Conservation (phyloP, 352 stramenopile genomes). For the Globisporangium recalcitrans region DNA sequence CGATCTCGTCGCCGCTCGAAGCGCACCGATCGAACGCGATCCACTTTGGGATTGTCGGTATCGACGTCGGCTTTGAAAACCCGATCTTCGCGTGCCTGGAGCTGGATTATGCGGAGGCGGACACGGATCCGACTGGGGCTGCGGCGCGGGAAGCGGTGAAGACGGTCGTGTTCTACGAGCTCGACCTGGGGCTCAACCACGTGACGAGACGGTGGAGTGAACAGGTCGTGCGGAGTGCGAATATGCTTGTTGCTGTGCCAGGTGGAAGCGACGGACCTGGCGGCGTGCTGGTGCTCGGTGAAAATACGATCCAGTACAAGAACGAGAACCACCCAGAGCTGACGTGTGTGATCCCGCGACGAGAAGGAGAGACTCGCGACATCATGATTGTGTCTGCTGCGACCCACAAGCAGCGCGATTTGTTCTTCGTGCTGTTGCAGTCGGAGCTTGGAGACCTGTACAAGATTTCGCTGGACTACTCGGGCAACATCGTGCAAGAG, state of each 20-base stretch:
- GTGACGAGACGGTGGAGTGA: conserved; percentile 95
- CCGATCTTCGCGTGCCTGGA: conserved; percentile 98
- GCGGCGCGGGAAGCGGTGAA: conserved; percentile 82
- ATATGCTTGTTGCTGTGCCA: conserved; percentile 91
- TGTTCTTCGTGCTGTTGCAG: conserved; percentile 98
- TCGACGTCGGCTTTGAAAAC: conserved; percentile 99
- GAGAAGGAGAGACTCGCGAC: conserved; percentile 66
- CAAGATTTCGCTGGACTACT: conserved; percentile 94
- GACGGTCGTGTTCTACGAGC: conserved; percentile 97
- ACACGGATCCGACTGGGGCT: conserved; percentile 75
- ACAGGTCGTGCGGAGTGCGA: conserved; percentile 84
- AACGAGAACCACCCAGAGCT: conserved; percentile 89
- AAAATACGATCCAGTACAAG: conserved; percentile 97
- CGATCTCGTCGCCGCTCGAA: conserved; percentile 98
- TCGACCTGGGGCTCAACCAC: conserved; percentile 99
- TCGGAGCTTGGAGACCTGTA: conserved; percentile 98
- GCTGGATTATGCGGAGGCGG: conserved; percentile 91
- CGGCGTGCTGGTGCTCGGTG: conserved; percentile 94
- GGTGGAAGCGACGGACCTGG: conserved; percentile 79
- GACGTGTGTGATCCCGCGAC: conserved; percentile 71
- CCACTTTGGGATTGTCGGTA: conserved; percentile 91
- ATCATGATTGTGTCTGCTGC: conserved; percentile 91
- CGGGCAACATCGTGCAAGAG: conserved; percentile 72
- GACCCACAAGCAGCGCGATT: conserved; percentile 91
- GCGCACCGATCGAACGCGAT: conserved; percentile 96